Base-by-base conservation (phyloP, 225 moss, liverwort and hornwort species). In the Pseudoscleropodium purum region DNA sequence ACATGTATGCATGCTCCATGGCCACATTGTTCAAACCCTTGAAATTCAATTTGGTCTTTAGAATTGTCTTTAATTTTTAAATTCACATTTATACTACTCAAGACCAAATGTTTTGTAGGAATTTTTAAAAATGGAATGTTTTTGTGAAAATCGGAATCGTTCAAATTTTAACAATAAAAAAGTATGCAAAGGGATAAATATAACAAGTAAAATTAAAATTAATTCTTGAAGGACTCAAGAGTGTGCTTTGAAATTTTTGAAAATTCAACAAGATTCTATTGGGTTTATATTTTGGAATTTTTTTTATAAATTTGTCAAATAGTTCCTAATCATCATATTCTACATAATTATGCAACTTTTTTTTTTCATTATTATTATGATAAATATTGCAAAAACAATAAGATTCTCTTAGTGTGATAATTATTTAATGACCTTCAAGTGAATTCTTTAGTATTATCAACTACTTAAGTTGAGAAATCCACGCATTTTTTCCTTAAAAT, bases 31-130 rank as follows among this genome's bases (percentile, higher is more conserved):
- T 34, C 11, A 68, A 37, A 21, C 68, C 11, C 20, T 37, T 0
- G 0, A 67, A 19, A 67, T 67, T 37, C 6, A 37, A n/a, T 69
- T 23, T 11, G 4, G 23, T 13, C 12, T n/a, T n/a, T 7, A 23
- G 6, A 6, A 69, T 69, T n/a, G 13, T 7, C 4, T n/a, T 69
- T 24, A 4, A 2, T n/a, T 69, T n/a, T 6, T n/a, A 7, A n/a
- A 13, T 69, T n/a, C 2, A 11, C 3, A 37, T n/a, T n/a, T n/a
- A 23, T 24, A n/a, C 69, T 1, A 36, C 10, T 10, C 0, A 3
- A 10, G 36, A 67, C 5, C 5, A n/a, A n/a, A n/a, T 13, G 0
- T 13, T n/a, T 13, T 7, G 13, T 69, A n/a, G 23, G n/a, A n/a
- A n/a, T n/a, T 24, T 7, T 4, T 23, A 2, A 12, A 23, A 54